phyloP scores from a whole-genome alignment of 2,329 filamentous ascomycete species.

The Paecilomyces sp. region DNA sequence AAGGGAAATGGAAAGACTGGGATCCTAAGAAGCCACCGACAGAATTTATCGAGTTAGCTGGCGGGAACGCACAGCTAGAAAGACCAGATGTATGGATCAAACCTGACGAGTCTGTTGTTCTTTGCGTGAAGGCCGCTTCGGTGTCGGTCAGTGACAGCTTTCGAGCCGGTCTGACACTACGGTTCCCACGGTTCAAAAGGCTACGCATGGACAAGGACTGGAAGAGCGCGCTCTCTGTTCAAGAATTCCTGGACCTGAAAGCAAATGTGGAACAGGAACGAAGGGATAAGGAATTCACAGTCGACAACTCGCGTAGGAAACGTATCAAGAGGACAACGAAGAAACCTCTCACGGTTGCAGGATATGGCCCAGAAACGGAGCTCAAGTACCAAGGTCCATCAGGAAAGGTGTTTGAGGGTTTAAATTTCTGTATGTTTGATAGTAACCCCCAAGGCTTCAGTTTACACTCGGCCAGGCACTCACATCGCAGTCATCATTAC shows the following conservation, averaged over 20 bases:
- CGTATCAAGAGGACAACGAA: slow-evolving; percentile 51
- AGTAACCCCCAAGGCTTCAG: neutral
- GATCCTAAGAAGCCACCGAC: slow-evolving; percentile 68
- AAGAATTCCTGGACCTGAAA: slow-evolving; percentile 70
- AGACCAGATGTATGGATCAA: slow-evolving; percentile 89
- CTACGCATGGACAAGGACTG: slow-evolving; percentile 78
- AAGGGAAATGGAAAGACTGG: slow-evolving; percentile 89
- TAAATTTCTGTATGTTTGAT: slow-evolving; percentile 59
- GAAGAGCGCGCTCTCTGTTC: slow-evolving; percentile 68
- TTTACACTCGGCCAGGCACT: slow-evolving; percentile 6
- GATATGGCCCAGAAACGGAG: slow-evolving; percentile 50
- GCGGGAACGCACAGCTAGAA: slow-evolving; percentile 68
- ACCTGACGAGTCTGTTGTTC: slow-evolving; percentile 76
- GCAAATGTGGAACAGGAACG: slow-evolving; percentile 61
- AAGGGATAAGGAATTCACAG: slow-evolving; percentile 66
- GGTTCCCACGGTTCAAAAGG: slow-evolving; percentile 83
- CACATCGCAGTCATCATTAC: slow-evolving; percentile 56
- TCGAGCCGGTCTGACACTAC: slow-evolving; percentile 66
- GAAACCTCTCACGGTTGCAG: slow-evolving; percentile 67
- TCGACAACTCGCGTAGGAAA: slow-evolving; percentile 61
- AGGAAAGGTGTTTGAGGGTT: slow-evolving; percentile 63
- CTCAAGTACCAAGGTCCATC: slow-evolving; percentile 50
- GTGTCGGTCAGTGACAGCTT: slow-evolving; percentile 71
- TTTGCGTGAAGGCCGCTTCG: slow-evolving; percentile 82
- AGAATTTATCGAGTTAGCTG: slow-evolving; percentile 72